A percentile compares a stretch with the other conserved stretches of the same genome.
Evolutionary conservation across 139 green algal genomes (phyloP).

Genomic region (Asterochloris sp.): DNA sequence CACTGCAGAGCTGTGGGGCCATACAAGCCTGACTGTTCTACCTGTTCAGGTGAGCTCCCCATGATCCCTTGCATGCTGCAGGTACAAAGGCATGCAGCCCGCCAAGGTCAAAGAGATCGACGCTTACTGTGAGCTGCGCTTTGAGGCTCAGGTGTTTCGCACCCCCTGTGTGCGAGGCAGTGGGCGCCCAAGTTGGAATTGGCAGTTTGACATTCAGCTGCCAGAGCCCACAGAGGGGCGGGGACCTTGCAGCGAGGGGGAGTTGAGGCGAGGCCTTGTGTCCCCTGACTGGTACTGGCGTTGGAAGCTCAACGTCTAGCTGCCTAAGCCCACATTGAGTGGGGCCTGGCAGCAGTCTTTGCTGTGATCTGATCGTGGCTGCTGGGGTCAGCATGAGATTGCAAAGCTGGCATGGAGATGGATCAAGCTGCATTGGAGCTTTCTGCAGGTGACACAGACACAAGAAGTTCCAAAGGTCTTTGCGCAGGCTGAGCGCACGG

Average conservation of each 20-base stretch:
- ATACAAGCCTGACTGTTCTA: no score
- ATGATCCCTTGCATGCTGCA: not conserved
- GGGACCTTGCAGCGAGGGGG: not conserved
- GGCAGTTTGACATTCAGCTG: slow-evolving; percentile 24
- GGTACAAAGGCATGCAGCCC: slow-evolving; percentile 8
- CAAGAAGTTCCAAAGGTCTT: no score
- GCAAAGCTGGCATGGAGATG: no score
- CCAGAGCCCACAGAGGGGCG: not conserved
- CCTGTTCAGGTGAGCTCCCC: no score
- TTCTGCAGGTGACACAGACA: no score
- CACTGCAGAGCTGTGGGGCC: no score
- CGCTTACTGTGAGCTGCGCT: slow-evolving; percentile 21
- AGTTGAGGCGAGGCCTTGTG: not conserved
- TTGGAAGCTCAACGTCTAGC: no score
- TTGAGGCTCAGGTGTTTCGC: slow-evolving; percentile 18
- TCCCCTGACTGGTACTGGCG: no score
- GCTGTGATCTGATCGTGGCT: not conserved
- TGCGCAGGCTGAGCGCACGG: no score
- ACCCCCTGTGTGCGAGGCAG: slow-evolving; percentile 19
- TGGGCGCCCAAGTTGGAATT: slow-evolving; percentile 19
- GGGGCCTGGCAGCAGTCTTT: not conserved
- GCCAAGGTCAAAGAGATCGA: slow-evolving; percentile 14
- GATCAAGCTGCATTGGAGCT: no score
- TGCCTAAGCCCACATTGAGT: not conserved
- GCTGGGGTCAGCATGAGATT: no score